Base-by-base conservation (phyloP, 2,329 filamentous ascomycete species). In the Nigrospora oryzae region DNA sequence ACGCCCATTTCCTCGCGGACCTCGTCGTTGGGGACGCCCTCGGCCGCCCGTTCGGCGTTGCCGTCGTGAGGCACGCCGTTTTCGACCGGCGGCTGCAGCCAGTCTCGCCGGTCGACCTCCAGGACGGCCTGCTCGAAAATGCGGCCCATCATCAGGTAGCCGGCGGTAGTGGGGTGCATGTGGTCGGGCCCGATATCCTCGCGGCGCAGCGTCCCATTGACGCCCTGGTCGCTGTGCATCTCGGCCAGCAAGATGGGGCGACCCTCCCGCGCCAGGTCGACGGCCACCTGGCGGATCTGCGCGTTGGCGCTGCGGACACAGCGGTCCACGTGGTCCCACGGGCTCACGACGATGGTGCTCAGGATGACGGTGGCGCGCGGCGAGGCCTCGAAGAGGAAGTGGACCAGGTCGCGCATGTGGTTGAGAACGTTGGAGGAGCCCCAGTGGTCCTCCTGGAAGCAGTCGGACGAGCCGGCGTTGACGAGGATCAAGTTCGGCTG, bases 111-210 rank as follows among this genome's bases (percentile, higher is more conserved):
- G 14, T 56, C 54, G 8, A 55, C 53, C 40, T 56, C 52, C 31
- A 50, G 49, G 16, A 59, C 57, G 43, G 49, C 48, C 48, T 56
- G 45, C 31, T 57, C 43, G 38, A 59, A 57, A 13, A 53, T 54
- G 10, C 57, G 49, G 1, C 53, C 56, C 56, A 60, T 60, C 52
- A 58, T 56, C 16, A 53, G 47, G 36, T 60, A 60, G 2, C 56
- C 57, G n/a, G 54, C 48, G 42, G 58, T 49, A 6, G 56, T 58
- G 2, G 57, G 57, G 19, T 58, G 56, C 16, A 56, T 57, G 2
- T 33, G 41, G 19, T 59, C 57, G 12, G 41, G 30, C 1, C 51
- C 56, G n/a, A 59, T 58, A 15, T 59, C 55, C 17, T 51, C 44
- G 4, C 51, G 51, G 11, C 23, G 36, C 2, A 54, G 56, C 14